Evolutionary conservation across 2,329 filamentous ascomycete species (phyloP).

Genomic region (Penicillium sp.): DNA sequence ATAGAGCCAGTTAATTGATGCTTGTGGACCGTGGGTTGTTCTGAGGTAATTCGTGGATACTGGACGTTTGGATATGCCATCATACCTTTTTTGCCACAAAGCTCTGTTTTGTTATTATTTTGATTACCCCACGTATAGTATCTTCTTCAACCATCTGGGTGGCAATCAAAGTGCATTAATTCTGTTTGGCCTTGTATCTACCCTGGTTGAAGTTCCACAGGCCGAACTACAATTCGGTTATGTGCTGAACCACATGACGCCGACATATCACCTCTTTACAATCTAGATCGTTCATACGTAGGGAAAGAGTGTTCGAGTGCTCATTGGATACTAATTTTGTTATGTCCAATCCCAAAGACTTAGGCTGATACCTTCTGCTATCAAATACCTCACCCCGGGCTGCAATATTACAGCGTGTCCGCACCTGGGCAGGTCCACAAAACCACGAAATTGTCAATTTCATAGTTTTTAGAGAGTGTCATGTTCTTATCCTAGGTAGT

Average conservation of each 20-base stretch:
- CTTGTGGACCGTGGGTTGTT: not conserved
- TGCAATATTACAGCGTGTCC: too few species aligned
- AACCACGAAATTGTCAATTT: not conserved
- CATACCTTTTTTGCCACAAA: constrained; percentile 11
- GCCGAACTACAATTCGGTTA: too few species aligned
- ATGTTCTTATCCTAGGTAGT: not conserved
- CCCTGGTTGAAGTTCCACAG: not conserved
- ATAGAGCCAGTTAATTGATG: constrained; percentile 6
- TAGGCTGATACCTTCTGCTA: too few species aligned
- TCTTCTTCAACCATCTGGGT: not conserved
- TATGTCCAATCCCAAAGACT: too few species aligned
- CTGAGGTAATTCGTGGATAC: constrained; percentile 2
- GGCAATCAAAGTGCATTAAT: not conserved
- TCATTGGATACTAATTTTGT: too few species aligned
- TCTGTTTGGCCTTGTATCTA: not conserved
- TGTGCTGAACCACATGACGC: not conserved
- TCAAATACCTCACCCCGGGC: too few species aligned
- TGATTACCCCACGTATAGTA: not conserved
- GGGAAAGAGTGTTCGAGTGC: too few species aligned
- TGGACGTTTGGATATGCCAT: not conserved
- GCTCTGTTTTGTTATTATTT: not conserved
- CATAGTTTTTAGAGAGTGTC: not conserved
- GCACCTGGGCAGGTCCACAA: too few species aligned
- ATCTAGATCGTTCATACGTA: too few species aligned
- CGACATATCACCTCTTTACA: too few species aligned